Evolutionary conservation across 108 stramenopile genomes (phyloP).

Genomic region (Pseudonitzschia multiseries): DNA sequence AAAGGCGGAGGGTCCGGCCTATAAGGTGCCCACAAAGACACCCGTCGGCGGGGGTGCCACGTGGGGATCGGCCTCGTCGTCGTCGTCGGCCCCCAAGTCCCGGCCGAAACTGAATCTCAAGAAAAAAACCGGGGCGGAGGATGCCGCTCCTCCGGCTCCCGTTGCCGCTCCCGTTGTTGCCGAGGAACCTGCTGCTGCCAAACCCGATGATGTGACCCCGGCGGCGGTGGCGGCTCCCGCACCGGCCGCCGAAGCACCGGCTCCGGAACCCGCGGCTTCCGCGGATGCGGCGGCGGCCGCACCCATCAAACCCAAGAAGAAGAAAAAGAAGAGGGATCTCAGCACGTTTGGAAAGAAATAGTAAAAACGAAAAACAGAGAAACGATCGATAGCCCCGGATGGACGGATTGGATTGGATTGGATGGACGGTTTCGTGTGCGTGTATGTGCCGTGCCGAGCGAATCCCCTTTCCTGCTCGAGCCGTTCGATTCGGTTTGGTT

Average conservation of each 20-base stretch:
- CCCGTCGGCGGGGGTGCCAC: conserved; percentile 59
- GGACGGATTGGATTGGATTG: no score
- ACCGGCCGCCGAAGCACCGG: conserved; percentile 10
- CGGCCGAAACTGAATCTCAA: conserved; percentile 33
- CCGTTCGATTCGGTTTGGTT: no score
- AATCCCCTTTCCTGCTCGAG: no score
- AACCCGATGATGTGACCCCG: background rate
- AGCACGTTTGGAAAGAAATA: conserved; percentile 51
- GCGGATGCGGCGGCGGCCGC: conserved; percentile 26
- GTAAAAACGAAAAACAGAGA: no score
- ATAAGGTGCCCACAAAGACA: conserved; percentile 48
- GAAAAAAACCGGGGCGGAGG: conserved; percentile 24
- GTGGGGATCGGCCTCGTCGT: conserved; percentile 37
- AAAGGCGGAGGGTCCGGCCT: conserved; percentile 37
- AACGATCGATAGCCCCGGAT: no score
- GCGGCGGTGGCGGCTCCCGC: conserved; percentile 11
- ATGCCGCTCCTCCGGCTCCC: conserved; percentile 21
- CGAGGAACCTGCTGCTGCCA: conserved; percentile 16
- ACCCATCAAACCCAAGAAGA: conserved; percentile 64
- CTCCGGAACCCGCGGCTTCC: conserved; percentile 17
- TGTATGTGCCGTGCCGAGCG: no score
- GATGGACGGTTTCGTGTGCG: no score
- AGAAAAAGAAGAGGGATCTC: conserved; percentile 87
- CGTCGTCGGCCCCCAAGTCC: conserved; percentile 18
- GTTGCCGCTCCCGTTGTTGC: conserved; percentile 23